Evolutionary conservation across 306 rosid genomes (phyloP).

Genomic region (Prunus persica): DNA sequence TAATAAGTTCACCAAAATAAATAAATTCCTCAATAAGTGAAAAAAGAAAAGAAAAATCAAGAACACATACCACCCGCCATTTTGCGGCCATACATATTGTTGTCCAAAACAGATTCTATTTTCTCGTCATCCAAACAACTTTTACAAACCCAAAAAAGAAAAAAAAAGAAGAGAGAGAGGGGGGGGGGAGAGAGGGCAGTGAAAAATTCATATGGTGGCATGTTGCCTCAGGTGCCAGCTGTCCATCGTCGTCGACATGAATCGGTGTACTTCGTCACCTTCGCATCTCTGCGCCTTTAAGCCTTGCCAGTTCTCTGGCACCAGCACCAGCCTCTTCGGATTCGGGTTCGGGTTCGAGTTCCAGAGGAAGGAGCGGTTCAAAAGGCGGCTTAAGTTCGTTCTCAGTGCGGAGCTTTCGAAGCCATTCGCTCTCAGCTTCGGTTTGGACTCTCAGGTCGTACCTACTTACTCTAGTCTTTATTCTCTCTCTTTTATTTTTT

Average conservation of each 20-base stretch:
- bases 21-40: not conserved
- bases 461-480: conserved; percentile 2
- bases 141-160: not conserved
- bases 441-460: conserved; percentile 64
- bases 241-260: conserved; percentile 53
- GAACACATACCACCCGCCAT: conserved; percentile 22
- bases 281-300: conserved; percentile 34
- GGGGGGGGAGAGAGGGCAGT: too few relatives aligned
- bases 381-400: conserved; percentile 53
- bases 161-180: not conserved
- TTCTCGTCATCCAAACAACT: conserved; percentile 32
- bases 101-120: conserved; percentile 19
- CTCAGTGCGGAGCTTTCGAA: conserved; percentile 65
- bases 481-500: not conserved
- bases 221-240: conserved; percentile 54
- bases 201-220: conserved; percentile 41
- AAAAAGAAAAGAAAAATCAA: not conserved
- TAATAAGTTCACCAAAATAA: not conserved
- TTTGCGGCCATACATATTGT: conserved; percentile 8
- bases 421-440: conserved; percentile 42
- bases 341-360: conserved; percentile 34
- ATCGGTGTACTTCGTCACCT: conserved; percentile 33
- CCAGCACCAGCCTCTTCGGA: conserved; percentile 26
- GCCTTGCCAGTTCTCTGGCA: conserved; percentile 34
- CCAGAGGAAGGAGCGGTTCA: conserved; percentile 41